Conservation (phyloP, 2,329 filamentous ascomycete species). For the Aspergillus nomiae region DNA sequence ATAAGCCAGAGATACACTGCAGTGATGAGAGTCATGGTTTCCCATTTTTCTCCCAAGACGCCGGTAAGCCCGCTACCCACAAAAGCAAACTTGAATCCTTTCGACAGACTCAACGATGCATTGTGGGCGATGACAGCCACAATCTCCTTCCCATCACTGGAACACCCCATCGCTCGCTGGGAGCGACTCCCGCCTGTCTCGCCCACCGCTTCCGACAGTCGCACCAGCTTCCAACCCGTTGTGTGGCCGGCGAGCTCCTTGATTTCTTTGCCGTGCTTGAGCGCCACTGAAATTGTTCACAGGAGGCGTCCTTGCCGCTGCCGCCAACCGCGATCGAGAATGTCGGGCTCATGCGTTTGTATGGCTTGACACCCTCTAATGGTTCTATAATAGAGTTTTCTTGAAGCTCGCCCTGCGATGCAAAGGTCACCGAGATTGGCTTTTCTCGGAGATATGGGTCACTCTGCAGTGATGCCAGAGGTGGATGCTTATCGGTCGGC, state of each 20-base stretch:
- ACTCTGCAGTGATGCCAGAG: slow-evolving; percentile 1
- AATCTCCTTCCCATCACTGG: neutral
- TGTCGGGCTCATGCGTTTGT: neutral
- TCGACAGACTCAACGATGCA: slow-evolving; percentile 6
- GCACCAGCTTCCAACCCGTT: slow-evolving; percentile 8
- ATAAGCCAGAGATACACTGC: neutral
- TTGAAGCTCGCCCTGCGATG: neutral
- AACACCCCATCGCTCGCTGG: neutral
- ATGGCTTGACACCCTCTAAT: neutral
- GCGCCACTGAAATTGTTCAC: slow-evolving; percentile 8
- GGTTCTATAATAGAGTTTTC: neutral
- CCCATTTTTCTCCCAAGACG: slow-evolving; percentile 5
- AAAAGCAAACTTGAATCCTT: slow-evolving; percentile 5
- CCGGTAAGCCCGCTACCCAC: neutral
- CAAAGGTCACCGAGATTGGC: neutral
- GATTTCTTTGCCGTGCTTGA: slow-evolving; percentile 5
- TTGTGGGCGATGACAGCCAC: slow-evolving; percentile 5
- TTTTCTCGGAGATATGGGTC: neutral
- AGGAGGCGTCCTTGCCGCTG: neutral
- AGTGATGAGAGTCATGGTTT: neutral
- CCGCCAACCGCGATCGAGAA: neutral
- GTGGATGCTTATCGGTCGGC: neutral
- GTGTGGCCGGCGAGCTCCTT: neutral
- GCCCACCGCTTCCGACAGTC: neutral
- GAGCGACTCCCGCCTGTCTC: neutral